phyloP scores from a whole-genome alignment of 805 yeast species.

The Spathaspora hagerdaliae region DNA sequence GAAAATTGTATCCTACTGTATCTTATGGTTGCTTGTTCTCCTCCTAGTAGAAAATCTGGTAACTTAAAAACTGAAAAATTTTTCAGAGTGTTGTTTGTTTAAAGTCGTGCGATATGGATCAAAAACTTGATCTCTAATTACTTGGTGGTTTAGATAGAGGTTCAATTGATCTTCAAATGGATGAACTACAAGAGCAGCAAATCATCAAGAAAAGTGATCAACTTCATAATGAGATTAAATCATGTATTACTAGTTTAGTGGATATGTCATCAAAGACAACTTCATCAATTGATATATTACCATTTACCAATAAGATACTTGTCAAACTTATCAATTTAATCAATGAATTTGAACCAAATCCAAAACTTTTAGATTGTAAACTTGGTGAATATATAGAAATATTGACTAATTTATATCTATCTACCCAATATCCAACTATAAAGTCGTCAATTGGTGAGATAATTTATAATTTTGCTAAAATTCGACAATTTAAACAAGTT shows the following conservation, averaged over 20 bases:
- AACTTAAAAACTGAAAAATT: background rate
- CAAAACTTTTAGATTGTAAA: constrained; percentile 45
- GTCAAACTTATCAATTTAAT: constrained; percentile 15
- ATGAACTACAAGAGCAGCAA: constrained; percentile 9
- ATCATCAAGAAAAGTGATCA: constrained; percentile 13
- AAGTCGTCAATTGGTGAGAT: constrained; percentile 24
- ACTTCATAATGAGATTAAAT: constrained; percentile 10
- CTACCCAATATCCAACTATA: constrained; percentile 3
- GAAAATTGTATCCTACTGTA: background rate
- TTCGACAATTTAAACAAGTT: constrained; percentile 61
- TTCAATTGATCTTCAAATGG: constrained; percentile 6
- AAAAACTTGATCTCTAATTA: no score
- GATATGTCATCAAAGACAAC: background rate
- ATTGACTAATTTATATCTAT: constrained; percentile 24
- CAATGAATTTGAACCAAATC: constrained; percentile 51
- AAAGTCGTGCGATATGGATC: background rate
- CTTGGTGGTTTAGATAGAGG: no score
- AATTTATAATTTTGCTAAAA: constrained; percentile 59
- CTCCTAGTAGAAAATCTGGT: no score
- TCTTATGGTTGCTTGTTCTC: background rate
- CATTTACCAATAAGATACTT: background rate
- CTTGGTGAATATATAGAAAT: constrained; percentile 29
- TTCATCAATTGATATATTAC: background rate
- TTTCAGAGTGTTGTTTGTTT: background rate
- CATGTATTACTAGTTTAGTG: background rate